phyloP scores from a whole-genome alignment of 371 early-diverging fungal genomes.

The Lichtheimia ornata region DNA sequence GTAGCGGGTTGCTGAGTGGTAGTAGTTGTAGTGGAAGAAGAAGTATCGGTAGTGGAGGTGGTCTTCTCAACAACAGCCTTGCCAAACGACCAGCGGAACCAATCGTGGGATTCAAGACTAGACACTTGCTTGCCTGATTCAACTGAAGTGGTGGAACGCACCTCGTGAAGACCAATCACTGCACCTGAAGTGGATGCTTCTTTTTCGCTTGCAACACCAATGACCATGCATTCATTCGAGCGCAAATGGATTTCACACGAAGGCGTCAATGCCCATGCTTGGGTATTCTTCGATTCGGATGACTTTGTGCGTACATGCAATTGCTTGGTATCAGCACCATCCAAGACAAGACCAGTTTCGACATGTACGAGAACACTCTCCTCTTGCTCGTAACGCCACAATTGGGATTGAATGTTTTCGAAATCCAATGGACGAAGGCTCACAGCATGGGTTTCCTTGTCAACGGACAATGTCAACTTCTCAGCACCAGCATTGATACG shows the following conservation, averaged over 20 bases:
- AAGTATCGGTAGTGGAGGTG: too few species aligned
- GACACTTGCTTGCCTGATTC: background rate
- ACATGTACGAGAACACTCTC: constrained; percentile 52
- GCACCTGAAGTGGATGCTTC: constrained; percentile 31
- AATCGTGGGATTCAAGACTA: background rate
- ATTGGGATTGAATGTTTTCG: constrained; percentile 38
- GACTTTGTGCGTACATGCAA: constrained; percentile 25
- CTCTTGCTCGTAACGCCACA: constrained; percentile 38
- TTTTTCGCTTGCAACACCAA: constrained; percentile 23
- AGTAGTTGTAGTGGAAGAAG: too few species aligned
- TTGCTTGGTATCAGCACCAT: constrained; percentile 29
- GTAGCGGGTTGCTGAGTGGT: too few species aligned
- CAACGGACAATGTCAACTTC: constrained; percentile 33
- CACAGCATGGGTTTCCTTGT: constrained; percentile 29
- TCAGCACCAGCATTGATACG: constrained; percentile 24
- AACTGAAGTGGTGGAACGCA: constrained; percentile 2
- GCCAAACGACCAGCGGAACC: background rate
- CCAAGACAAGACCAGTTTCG: constrained; percentile 53
- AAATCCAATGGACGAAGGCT: constrained; percentile 31
- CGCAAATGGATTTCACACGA: constrained; percentile 40
- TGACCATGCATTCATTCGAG: constrained; percentile 28
- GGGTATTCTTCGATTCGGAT: constrained; percentile 20
- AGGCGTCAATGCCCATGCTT: constrained; percentile 36
- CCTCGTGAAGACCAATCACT: constrained; percentile 28
- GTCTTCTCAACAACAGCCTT: background rate